phyloP scores from a whole-genome alignment of 352 stramenopile species.

The Globisporangium yorkense region DNA sequence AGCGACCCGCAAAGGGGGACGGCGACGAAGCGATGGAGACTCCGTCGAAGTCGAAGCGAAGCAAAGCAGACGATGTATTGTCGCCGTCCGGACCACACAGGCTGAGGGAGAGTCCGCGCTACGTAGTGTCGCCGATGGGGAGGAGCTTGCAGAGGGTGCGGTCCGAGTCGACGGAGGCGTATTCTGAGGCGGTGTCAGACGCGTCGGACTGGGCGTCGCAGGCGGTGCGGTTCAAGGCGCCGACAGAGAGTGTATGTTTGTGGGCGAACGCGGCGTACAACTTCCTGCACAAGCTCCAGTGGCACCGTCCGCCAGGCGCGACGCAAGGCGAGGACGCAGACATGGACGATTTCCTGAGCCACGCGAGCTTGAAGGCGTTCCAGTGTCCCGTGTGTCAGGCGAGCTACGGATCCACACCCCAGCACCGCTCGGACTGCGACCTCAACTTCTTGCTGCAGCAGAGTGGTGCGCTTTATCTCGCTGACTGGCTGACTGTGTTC shows the following conservation, averaged over 20 bases:
- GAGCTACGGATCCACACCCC: constrained; percentile 34
- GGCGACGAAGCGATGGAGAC: constrained; percentile 27
- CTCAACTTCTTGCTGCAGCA: constrained; percentile 58
- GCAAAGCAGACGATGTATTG: constrained; percentile 19
- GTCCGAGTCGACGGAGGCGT: constrained; percentile 17
- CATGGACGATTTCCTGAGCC: constrained; percentile 34
- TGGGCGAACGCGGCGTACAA: constrained; percentile 76
- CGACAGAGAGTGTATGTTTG: constrained; percentile 44
- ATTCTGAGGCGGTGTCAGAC: constrained; percentile 20
- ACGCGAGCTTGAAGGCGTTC: constrained; percentile 24
- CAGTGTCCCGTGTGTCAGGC: constrained; percentile 45
- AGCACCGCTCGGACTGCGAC: constrained; percentile 49
- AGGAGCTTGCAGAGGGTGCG: constrained; percentile 2
- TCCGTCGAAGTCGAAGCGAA: constrained; percentile 35
- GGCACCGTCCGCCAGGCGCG: constrained; percentile 25
- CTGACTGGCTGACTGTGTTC: not conserved
- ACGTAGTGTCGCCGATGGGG: constrained; percentile 6
- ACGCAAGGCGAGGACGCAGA: constrained; percentile 18
- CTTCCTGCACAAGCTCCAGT: constrained; percentile 63
- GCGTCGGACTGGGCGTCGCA: constrained; percentile 23
- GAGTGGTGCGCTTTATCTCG: constrained; percentile 17
- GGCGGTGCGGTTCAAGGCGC: constrained; percentile 38
- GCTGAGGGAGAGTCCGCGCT: not conserved
- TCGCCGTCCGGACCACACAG: not conserved
- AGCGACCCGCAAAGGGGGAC: constrained; percentile 48